Evolutionary conservation across 768 basidiomycete genomes (phyloP).

Genomic region (Trametes maxima): DNA sequence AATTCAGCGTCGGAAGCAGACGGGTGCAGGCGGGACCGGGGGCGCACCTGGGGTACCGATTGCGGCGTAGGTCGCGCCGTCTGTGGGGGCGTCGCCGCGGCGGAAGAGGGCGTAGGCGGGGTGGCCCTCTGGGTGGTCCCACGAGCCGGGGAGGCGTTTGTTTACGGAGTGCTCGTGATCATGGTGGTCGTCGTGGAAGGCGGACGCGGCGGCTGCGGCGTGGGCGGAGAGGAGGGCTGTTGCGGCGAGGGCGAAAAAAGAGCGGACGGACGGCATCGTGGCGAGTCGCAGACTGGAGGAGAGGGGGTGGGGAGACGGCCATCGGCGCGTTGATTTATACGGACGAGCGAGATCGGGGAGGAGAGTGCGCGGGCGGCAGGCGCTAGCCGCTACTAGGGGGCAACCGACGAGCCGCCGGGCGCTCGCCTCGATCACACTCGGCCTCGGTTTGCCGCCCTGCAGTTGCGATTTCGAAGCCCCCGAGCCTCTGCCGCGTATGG

Average conservation of each 20-base stretch:
- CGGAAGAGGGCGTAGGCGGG: conserved; percentile 64
- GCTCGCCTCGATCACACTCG: conserved; percentile 19
- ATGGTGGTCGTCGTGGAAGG: conserved; percentile 24
- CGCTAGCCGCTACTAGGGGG: neutral
- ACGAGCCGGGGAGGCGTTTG: conserved; percentile 38
- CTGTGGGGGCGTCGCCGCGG: conserved; percentile 44
- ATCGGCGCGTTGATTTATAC: conserved; percentile 6
- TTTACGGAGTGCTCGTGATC: conserved; percentile 26
- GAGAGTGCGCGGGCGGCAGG: neutral
- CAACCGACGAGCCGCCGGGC: neutral
- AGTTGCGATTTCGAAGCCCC: neutral
- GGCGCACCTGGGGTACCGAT: conserved; percentile 62
- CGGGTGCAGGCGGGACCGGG: neutral
- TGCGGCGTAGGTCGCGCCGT: conserved; percentile 52
- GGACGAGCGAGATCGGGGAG: neutral
- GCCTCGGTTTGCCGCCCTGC: conserved; percentile 12
- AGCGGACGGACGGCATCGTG: conserved; percentile 41
- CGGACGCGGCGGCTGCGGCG: conserved; percentile 19
- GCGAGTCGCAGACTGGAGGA: neutral
- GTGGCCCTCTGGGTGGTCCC: conserved; percentile 67
- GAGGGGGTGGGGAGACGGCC: neutral
- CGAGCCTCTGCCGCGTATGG: conserved; percentile 1
- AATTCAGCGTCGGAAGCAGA: neutral
- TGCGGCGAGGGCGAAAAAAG: conserved; percentile 37
- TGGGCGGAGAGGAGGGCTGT: conserved; percentile 9